Percentiles rank a stretch among this genome's conserved stretches.
These are phyloP conservation scores for Ogataea paradorogensis DNA, from an alignment of 805 yeast species.

Conservation along the genomic window DNA sequence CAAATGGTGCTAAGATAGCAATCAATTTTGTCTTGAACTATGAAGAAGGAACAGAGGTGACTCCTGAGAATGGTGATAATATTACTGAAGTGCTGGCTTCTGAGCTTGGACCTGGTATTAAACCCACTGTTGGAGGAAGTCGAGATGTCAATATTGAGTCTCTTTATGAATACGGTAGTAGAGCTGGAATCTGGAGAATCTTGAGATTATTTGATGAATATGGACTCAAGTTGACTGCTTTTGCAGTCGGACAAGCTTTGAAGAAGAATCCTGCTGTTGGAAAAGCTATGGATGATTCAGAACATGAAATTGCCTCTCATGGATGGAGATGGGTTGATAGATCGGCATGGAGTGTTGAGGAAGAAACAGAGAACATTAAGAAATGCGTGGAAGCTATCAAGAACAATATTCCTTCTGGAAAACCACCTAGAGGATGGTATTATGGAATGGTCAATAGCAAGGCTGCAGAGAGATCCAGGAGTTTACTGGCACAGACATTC, in stretches of 20 bases:
- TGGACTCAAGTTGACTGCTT: slow-evolving; percentile 32
- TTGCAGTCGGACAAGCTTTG: slow-evolving; percentile 40
- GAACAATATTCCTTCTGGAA: slow-evolving; percentile 28
- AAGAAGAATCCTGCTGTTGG: slow-evolving; percentile 34
- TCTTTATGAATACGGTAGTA: slow-evolving; percentile 19
- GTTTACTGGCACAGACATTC: slow-evolving; percentile 15
- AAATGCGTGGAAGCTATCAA: slow-evolving; percentile 30
- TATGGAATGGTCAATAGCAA: slow-evolving; percentile 31
- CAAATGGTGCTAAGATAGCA: slow-evolving; percentile 23
- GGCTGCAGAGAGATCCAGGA: slow-evolving; percentile 28
- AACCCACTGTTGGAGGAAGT: slow-evolving; percentile 9
- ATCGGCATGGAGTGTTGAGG: slow-evolving; percentile 30
- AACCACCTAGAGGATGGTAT: slow-evolving; percentile 37
- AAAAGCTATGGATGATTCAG: slow-evolving; percentile 33
- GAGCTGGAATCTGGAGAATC: slow-evolving; percentile 24
- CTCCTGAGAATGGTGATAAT: slow-evolving; percentile 18
- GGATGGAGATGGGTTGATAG: slow-evolving; percentile 38
- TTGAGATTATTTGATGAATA: slow-evolving; percentile 33
- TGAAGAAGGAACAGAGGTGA: slow-evolving; percentile 29
- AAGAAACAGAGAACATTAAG: slow-evolving; percentile 32
- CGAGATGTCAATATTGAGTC: slow-evolving; percentile 20
- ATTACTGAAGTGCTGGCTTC: slow-evolving; percentile 15
- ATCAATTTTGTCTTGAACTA: slow-evolving; percentile 27
- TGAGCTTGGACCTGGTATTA: slow-evolving; percentile 20
- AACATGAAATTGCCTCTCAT: slow-evolving; percentile 39